Percentiles rank a stretch among this genome's conserved stretches.
These are phyloP conservation scores for Barnettozyma populi DNA, from an alignment of 805 yeast genomes.

Conservation along the genomic window DNA sequence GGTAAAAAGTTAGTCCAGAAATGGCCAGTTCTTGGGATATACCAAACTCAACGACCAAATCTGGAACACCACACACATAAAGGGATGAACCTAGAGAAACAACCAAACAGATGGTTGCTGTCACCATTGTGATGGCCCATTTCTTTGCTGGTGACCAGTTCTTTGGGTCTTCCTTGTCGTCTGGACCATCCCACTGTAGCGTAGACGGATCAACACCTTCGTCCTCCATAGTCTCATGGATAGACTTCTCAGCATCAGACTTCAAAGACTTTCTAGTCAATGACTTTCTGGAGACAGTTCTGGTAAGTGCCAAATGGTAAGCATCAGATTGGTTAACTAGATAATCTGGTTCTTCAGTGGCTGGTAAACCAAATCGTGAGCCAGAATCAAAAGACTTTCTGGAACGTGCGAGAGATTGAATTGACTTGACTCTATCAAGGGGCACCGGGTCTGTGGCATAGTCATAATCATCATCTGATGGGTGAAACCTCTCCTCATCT, in stretches of 20 bases:
- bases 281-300: conserved; percentile 24
- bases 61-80: conserved; percentile 60
- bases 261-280: conserved; percentile 7
- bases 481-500: conserved; percentile 1
- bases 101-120: conserved; percentile 60
- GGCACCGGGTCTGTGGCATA: conserved; percentile 5
- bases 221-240: conserved; percentile 14
- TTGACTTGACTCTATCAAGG: conserved; percentile 3
- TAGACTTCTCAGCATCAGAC: conserved; percentile 4
- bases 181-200: conserved; percentile 57
- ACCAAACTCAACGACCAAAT: conserved; percentile 42
- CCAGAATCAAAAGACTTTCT: conserved; percentile 14
- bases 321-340: conserved; percentile 14
- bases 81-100: conserved; percentile 74
- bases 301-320: conserved; percentile 20
- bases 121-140: conserved; percentile 61
- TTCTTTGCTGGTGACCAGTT: conserved; percentile 63
- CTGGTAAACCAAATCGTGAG: conserved; percentile 20
- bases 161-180: conserved; percentile 58
- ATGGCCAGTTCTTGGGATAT: conserved; percentile 56
- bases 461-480: conserved; percentile 7
- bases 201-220: conserved; percentile 33
- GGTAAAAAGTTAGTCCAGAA: conserved; percentile 64
- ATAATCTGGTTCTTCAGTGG: conserved; percentile 8
- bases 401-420: conserved; percentile 12